Base-by-base conservation (phyloP, 768 basidiomycete species). In the Lentinula edodes region DNA sequence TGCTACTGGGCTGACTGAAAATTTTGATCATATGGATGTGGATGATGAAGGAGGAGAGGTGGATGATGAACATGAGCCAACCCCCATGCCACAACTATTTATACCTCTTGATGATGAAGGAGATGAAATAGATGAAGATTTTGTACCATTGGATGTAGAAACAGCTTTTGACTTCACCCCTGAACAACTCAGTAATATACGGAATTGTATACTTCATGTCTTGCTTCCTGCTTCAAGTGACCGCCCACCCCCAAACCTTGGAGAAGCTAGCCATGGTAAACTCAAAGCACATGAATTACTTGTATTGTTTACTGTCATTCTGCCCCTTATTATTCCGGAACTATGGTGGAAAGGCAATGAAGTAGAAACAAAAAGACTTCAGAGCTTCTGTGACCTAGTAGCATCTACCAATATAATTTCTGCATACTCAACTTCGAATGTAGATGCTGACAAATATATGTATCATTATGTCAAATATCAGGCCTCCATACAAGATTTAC, bases 211-310 rank as follows among this genome's bases (percentile, higher is more conserved):
- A 23, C 35, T 18, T 36, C 35, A 23, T 54, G 57, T 56, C 28
- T 20, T 41, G 18, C 28, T 70, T 16, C 69, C 69, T 3, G 57
- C 63, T 5, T 66, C 61, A 52, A 54, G 64, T 8, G 45, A 59
- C 13, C 55, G 63, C 13, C 65, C 56, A 15, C 69, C 67, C 35
- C 52, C 32, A 10, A 68, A 70, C 54, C 62, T 65, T 50, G 65
- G 68, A 36, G 61, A 67, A 43, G 35, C 43, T 4, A 53, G 23
- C 23, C 66, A 67, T 51, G 68, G 65, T 58, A 67, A 67, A 56
- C 56, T 69, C 18, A 67, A 67, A 54, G 66, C 67, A 13, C 65
- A 63, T 34, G 61, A 67, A 55, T 58, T 51, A 51, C 54, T 63
- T 41, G 63, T 58, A 54, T 38, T 65, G 18, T 63, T 65, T 20